Conservation (phyloP, 106 monocot genomes). For the Ottelia alismoides region DNA sequence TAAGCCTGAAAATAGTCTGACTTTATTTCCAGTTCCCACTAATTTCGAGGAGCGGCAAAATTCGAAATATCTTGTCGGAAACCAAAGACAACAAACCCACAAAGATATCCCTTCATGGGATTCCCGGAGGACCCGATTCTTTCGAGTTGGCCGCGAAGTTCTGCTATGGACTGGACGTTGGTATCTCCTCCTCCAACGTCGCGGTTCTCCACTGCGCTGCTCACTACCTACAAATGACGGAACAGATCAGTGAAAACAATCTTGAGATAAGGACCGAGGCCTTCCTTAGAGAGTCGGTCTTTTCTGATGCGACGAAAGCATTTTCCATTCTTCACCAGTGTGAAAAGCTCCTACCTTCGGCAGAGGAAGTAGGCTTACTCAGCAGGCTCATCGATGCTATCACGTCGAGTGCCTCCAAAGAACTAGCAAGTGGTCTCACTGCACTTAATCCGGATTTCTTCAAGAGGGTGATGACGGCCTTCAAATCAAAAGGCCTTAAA, state of each 20-base stretch:
- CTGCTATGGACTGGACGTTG: constrained; percentile 64
- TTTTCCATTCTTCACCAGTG: constrained; percentile 54
- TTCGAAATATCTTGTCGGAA: constrained; percentile 55
- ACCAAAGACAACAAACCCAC: constrained; percentile 45
- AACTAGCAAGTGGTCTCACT: constrained; percentile 64
- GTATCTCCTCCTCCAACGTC: constrained; percentile 54
- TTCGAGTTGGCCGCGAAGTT: constrained; percentile 80
- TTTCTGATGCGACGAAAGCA: constrained; percentile 67
- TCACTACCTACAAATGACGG: constrained; percentile 84
- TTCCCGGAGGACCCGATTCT: constrained; percentile 53
- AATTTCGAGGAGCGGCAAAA: constrained; percentile 54
- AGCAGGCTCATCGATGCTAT: constrained; percentile 61
- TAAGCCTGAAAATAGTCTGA: no score
- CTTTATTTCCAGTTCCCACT: constrained; percentile 89
- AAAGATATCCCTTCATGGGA: constrained; percentile 45
- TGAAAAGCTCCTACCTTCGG: constrained; percentile 36
- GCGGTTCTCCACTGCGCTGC: constrained; percentile 58
- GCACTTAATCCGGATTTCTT: constrained; percentile 55
- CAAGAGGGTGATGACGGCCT: constrained; percentile 48
- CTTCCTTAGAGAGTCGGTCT: constrained; percentile 57
- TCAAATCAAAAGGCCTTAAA: constrained; percentile 74
- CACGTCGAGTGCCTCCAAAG: constrained; percentile 62
- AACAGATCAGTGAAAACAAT: constrained; percentile 63
- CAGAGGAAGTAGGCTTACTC: constrained; percentile 52
- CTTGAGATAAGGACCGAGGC: constrained; percentile 51